Evolutionary conservation across 1,284 basidiomycete genomes (phyloP), one percentile per base, ranked within the genome.

Genomic region (Mrakiaceae sp.): DNA sequence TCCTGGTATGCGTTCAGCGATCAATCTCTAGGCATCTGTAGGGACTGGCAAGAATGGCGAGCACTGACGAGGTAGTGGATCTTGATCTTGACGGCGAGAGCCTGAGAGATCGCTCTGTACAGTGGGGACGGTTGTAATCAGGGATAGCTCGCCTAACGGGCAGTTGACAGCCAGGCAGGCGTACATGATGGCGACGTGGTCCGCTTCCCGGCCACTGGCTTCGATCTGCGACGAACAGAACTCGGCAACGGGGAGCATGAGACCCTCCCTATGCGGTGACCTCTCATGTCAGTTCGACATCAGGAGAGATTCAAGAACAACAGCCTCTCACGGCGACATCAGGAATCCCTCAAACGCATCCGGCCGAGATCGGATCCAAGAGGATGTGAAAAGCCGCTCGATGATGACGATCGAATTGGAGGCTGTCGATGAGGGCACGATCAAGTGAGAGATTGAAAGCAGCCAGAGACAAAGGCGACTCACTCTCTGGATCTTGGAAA

Each of bases 191-290:
- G 27, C 27, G 27, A 88, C 84, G 70, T 94, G 86, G 70, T 94
- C 91, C 84, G 90, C 90, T 78, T 94, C 90, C 72, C 85, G 87
- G 12, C 88, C 86, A 58, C 84, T 80, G 1, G 88, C 84, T 68
- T 93, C 88, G 43, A 94, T 90, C 68, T 86, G 84, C 57, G 80
- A 79, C 69, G 84, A 80, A 72, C 88, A 91, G 74, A 92, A 94
- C 9, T 82, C 80, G 7, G 81, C 79, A 5, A 84, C 77, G 3
- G 79, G 76, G 71, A 89, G 80, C 3, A 75, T 79, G 56, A 84
- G 81, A 0, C 83, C 82, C 53, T 87, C 84, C 0, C 27, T 27
- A 27, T 27, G 27, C 27, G 27, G 27, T 27, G 27, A 27, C 27
- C 27, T 27, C 27, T 27, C 27, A 27, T 27, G 27, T 27, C 27